Evolutionary conservation across 345 rosid genomes (phyloP).

Genomic region (Arabis alpina): DNA sequence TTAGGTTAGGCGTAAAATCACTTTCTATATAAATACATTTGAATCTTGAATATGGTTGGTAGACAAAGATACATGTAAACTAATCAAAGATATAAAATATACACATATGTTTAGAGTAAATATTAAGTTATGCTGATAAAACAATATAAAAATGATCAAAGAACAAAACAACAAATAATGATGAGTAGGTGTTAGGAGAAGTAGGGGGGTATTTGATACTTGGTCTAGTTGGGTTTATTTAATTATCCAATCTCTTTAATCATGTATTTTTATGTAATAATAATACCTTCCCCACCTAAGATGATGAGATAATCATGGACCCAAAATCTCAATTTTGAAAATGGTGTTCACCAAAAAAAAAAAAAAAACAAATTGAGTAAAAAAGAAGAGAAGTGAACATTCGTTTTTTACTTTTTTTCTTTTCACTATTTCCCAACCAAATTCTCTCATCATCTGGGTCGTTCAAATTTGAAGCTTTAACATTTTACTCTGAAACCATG

Average conservation of each 20-base stretch:
- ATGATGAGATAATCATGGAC: conserved; percentile 85
- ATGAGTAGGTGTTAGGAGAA: conserved; percentile 29
- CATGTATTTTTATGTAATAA: conserved; percentile 48
- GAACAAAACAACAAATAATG: conserved; percentile 4
- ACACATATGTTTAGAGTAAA: not conserved
- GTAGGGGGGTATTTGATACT: conserved; percentile 22
- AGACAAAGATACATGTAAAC: conserved; percentile 24
- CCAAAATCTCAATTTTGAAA: conserved; percentile 48
- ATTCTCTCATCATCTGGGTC: conserved; percentile 46
- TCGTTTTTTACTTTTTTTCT: conserved; percentile 34
- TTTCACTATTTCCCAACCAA: conserved; percentile 1
- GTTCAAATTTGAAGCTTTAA: not conserved
- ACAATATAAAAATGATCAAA: conserved; percentile 17
- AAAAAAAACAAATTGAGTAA: conserved; percentile 33
- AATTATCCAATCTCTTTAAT: conserved; percentile 44
- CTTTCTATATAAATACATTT: not conserved
- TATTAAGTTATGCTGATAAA: conserved; percentile 19
- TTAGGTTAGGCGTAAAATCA: too few relatives aligned
- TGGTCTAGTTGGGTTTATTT: conserved; percentile 44
- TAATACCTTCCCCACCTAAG: conserved; percentile 52
- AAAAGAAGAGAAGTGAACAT: conserved; percentile 33
- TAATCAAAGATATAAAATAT: not conserved
- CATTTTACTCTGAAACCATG: conserved; percentile 36
- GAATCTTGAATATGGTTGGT: conserved; percentile 5
- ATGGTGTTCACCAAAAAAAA: conserved; percentile 45